A percentile compares a stretch with the other conserved stretches of the same genome.
phyloP scores from a whole-genome alignment of 495 filamentous ascomycete species.

The Tricharina praecox region DNA sequence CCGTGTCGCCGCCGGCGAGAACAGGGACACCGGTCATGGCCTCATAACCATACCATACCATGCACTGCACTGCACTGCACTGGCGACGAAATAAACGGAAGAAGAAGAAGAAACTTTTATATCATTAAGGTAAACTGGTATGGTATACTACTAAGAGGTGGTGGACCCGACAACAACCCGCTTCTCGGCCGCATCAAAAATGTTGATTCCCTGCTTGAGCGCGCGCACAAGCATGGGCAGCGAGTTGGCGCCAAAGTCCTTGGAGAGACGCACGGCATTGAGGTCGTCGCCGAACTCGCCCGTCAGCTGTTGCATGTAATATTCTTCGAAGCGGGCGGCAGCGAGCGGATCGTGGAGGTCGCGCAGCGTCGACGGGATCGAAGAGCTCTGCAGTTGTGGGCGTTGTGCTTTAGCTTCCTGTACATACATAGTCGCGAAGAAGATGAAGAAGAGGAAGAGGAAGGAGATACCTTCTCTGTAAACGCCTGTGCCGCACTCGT shows the following conservation, averaged over 20 bases:
- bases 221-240: slow-evolving; percentile 45
- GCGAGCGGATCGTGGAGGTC: slow-evolving; percentile 29
- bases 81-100: not conserved
- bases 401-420: too few species aligned
- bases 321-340: slow-evolving; percentile 37
- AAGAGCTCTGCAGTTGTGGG: slow-evolving; percentile 10
- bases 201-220: slow-evolving; percentile 42
- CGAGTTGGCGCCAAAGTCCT: slow-evolving; percentile 44
- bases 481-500: not conserved
- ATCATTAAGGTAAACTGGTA: not conserved
- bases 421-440: too few species aligned
- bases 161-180: slow-evolving; percentile 8
- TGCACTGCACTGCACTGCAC: too few species aligned
- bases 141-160: not conserved
- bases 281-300: slow-evolving; percentile 55
- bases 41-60: too few species aligned
- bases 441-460: not conserved
- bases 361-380: slow-evolving; percentile 16
- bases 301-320: slow-evolving; percentile 48
- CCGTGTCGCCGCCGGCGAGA: not conserved
- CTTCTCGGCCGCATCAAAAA: slow-evolving; percentile 21
- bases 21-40: not conserved
- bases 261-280: slow-evolving; percentile 44
- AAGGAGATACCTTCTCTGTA: not conserved
- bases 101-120: not conserved